phyloP scores from a whole-genome alignment of 257 asterid genomes.

The Cinchona pubescens region DNA sequence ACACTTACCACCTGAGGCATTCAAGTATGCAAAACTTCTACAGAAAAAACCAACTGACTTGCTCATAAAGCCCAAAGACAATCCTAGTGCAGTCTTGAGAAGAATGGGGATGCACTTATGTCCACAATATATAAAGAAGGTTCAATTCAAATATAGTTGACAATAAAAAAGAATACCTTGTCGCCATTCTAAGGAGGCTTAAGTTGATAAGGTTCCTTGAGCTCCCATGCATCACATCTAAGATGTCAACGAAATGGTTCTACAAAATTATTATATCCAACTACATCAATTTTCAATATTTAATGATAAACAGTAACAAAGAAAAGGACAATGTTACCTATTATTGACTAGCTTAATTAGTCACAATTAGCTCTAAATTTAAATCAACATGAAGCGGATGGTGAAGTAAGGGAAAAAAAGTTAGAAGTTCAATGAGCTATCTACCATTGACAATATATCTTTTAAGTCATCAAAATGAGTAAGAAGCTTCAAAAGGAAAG shows the following conservation, averaged over 20 bases:
- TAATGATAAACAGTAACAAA: not conserved
- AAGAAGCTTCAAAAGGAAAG: conserved; percentile 61
- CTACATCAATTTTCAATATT: not conserved
- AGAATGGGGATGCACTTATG: not conserved
- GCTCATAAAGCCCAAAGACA: not conserved
- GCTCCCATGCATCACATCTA: conserved; percentile 74
- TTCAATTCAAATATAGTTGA: not conserved
- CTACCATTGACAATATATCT: conserved; percentile 59
- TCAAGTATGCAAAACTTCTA: not conserved
- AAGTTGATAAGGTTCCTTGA: conserved; percentile 56
- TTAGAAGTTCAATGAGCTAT: conserved; percentile 25
- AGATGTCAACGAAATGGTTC: conserved; percentile 76
- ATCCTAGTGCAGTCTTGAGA: not conserved
- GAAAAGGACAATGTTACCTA: not conserved
- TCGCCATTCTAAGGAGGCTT: conserved; percentile 62
- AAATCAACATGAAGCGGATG: conserved; percentile 7
- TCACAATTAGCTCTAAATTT: not conserved
- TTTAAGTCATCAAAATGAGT: conserved; percentile 50
- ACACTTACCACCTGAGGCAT: not conserved
- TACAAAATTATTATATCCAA: conserved; percentile 36
- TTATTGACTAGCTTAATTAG: not conserved
- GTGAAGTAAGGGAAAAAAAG: conserved; percentile 13
- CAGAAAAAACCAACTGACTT: not conserved
- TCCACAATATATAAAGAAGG: conserved; percentile 2
- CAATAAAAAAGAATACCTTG: conserved; percentile 47